phyloP scores from a whole-genome alignment of 495 filamentous ascomycete species.

The Aspergillus bertholletiae region DNA sequence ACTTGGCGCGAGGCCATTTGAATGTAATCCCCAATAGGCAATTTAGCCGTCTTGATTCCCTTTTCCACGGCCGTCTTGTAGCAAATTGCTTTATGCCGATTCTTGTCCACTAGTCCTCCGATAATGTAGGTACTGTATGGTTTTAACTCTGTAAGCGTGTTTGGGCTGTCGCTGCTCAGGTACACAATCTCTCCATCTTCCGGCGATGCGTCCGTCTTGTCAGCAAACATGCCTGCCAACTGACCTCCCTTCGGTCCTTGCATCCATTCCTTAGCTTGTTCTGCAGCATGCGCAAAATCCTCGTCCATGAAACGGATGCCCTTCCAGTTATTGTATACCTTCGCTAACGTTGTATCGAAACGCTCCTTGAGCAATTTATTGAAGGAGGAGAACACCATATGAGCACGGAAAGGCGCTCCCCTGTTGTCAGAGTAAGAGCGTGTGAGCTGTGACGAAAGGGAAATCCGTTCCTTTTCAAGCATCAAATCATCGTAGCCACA shows the following conservation, averaged over 20 bases:
- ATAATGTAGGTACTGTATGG: constrained; percentile 89
- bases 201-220: constrained; percentile 34
- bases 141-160: constrained; percentile 75
- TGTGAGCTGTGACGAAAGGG: constrained; percentile 77
- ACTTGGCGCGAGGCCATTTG: constrained; percentile 80
- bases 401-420: constrained; percentile 56
- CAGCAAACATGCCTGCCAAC: constrained; percentile 51
- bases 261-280: constrained; percentile 60
- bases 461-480: constrained; percentile 76
- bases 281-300: constrained; percentile 64
- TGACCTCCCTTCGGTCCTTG: constrained; percentile 42
- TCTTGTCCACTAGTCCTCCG: constrained; percentile 91
- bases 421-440: constrained; percentile 85
- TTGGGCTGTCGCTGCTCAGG: constrained; percentile 77
- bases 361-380: constrained; percentile 70
- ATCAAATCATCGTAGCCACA: constrained; percentile 92
- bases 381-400: constrained; percentile 74
- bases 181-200: constrained; percentile 70
- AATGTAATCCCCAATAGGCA: constrained; percentile 92
- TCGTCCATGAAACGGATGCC: constrained; percentile 64
- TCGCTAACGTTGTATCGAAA: constrained; percentile 69
- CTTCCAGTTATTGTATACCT: constrained; percentile 74
- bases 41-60: constrained; percentile 79
- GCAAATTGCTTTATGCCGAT: constrained; percentile 90
- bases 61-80: constrained; percentile 72